Evolutionary conservation across 1,284 basidiomycete species (phyloP).

Genomic region (Xerocomus nothofagi): DNA sequence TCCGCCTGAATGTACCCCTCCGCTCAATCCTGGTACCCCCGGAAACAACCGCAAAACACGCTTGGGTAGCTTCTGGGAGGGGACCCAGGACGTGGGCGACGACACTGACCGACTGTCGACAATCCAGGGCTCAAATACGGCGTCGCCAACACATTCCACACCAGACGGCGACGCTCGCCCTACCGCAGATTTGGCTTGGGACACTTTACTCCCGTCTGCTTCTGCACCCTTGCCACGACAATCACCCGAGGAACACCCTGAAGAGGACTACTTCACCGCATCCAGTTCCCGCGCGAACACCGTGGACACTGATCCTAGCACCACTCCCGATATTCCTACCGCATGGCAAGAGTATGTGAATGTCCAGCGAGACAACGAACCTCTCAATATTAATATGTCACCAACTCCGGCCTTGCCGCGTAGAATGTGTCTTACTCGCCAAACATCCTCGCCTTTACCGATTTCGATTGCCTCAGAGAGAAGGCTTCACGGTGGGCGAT

Average conservation of each 20-base stretch:
- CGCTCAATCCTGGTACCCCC: slow-evolving; percentile 43
- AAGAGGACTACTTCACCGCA: slow-evolving; percentile 37
- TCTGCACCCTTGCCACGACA: slow-evolving; percentile 24
- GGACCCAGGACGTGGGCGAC: slow-evolving; percentile 50
- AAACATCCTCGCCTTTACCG: slow-evolving; percentile 60
- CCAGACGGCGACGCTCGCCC: slow-evolving; percentile 7
- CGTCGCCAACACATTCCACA: slow-evolving; percentile 23
- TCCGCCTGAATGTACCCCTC: slow-evolving; percentile 36
- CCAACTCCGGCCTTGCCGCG: slow-evolving; percentile 48
- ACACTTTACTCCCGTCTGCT: slow-evolving; percentile 10
- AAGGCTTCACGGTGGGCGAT: slow-evolving; percentile 40
- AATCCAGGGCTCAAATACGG: slow-evolving; percentile 28
- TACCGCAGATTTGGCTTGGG: slow-evolving; percentile 12
- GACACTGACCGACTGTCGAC: slow-evolving; percentile 31
- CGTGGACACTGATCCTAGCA: slow-evolving; percentile 19
- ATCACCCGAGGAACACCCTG: slow-evolving; percentile 26
- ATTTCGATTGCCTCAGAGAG: slow-evolving; percentile 41
- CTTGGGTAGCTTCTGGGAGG: slow-evolving; percentile 71
- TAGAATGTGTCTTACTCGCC: slow-evolving; percentile 55
- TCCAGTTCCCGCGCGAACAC: slow-evolving; percentile 28
- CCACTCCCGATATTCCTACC: slow-evolving; percentile 19
- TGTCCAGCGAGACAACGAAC: slow-evolving; percentile 28
- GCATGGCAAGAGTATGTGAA: slow-evolving; percentile 31
- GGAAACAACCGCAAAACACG: slow-evolving; percentile 53
- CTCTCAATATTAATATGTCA: slow-evolving; percentile 23